Percentiles rank a stretch among this genome's conserved stretches.
These are phyloP conservation scores for Eutrema japonicum DNA, from an alignment of 345 rosid genomes.

Conservation along the genomic window DNA sequence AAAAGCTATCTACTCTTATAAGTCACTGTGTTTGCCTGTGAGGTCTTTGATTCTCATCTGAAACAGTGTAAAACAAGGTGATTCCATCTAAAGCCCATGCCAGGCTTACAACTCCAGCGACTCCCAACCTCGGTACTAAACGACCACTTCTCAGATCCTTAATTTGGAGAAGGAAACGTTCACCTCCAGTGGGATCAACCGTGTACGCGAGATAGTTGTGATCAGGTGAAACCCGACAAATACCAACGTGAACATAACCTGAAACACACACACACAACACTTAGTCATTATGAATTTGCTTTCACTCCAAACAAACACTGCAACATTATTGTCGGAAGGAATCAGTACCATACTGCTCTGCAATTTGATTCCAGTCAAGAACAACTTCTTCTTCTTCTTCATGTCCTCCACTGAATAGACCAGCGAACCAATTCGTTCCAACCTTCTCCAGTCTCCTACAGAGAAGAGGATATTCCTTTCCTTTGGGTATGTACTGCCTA, in stretches of 20 bases:
- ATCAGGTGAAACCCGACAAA: constrained; percentile 88
- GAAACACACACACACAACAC: constrained; percentile 15
- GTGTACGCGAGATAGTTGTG: constrained; percentile 87
- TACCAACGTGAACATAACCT: constrained; percentile 89
- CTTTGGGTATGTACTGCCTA: constrained; percentile 75
- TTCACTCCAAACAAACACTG: background rate
- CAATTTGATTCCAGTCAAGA: constrained; percentile 90
- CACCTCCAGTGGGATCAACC: constrained; percentile 68
- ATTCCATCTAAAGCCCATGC: constrained; percentile 86
- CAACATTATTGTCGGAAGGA: background rate
- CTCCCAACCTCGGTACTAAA: constrained; percentile 55
- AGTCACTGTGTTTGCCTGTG: constrained; percentile 54
- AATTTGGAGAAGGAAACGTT: constrained; percentile 73
- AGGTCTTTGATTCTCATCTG: constrained; percentile 76
- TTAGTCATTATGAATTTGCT: background rate
- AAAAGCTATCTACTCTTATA: constrained; percentile 10
- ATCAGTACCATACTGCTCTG: constrained; percentile 63
- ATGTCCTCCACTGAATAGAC: constrained; percentile 41
- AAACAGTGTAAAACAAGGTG: constrained; percentile 69
- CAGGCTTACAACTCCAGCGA: constrained; percentile 75
- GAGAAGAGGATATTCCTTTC: constrained; percentile 83
- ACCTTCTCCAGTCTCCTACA: constrained; percentile 57
- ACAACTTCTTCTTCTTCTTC: constrained; percentile 63
- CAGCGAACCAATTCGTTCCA: constrained; percentile 48
- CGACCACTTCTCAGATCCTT: constrained; percentile 67